Conservation (phyloP, 2,329 filamentous ascomycete species). For the Volutella citrinella region DNA sequence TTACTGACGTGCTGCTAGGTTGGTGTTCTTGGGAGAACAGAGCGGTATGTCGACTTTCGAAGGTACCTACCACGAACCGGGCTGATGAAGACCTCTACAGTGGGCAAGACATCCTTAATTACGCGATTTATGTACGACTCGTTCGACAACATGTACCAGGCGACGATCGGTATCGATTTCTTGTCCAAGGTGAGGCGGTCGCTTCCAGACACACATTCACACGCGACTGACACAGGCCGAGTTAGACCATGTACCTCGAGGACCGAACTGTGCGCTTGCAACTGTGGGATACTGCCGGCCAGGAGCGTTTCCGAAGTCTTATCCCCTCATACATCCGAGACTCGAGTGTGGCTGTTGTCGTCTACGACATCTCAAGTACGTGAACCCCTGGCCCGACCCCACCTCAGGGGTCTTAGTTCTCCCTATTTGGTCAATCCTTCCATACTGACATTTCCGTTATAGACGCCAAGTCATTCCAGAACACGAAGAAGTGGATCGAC, state of each 20-base stretch:
- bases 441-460: slow-evolving; percentile 19
- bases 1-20: no score
- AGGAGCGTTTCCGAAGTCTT: slow-evolving; percentile 93
- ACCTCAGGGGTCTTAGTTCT: slow-evolving; percentile 13
- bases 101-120: slow-evolving; percentile 97
- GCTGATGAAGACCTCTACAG: slow-evolving; percentile 46
- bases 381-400: slow-evolving; percentile 15
- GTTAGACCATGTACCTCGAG: slow-evolving; percentile 94
- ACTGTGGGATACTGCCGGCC: slow-evolving; percentile 96
- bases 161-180: slow-evolving; percentile 98
- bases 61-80: slow-evolving; percentile 10
- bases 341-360: slow-evolving; percentile 94
- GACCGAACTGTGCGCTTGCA: slow-evolving; percentile 96
- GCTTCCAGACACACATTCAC: slow-evolving; percentile 6
- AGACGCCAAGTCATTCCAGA: slow-evolving; percentile 95
- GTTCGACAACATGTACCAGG: slow-evolving; percentile 99
- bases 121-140: slow-evolving; percentile 99
- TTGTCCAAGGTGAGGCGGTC: slow-evolving; percentile 75
- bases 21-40: slow-evolving; percentile 97
- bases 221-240: slow-evolving; percentile 16
- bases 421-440: slow-evolving; percentile 5
- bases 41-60: slow-evolving; percentile 67
- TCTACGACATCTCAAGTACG: slow-evolving; percentile 93
- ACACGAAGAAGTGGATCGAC: slow-evolving; percentile 99
- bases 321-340: slow-evolving; percentile 99